Conservation (phyloP, 345 rosid genomes). For the Trapa bicornis region DNA sequence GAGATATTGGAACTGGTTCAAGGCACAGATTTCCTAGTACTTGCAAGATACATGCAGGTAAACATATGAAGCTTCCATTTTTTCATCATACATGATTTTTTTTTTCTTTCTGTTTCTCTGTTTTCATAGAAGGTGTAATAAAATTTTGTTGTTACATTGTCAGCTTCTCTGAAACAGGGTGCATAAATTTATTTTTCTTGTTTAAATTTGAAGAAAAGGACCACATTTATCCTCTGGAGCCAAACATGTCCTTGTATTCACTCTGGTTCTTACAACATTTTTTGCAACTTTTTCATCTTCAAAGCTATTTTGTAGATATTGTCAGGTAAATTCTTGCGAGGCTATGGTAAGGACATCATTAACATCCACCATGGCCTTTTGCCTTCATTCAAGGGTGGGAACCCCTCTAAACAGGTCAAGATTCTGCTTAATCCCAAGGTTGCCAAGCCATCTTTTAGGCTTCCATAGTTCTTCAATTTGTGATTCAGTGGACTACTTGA, state of each 20-base stretch:
- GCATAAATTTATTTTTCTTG: not conserved
- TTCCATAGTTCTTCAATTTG: conserved; percentile 2
- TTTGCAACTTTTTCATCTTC: not conserved
- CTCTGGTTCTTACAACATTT: not conserved
- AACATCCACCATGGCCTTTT: conserved; percentile 98
- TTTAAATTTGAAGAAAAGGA: not conserved
- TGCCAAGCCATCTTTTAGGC: conserved; percentile 7
- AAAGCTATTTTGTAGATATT: conserved; percentile 35
- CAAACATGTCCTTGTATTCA: not conserved
- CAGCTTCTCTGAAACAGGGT: not conserved
- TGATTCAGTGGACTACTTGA: conserved; percentile 24
- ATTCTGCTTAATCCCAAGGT: conserved; percentile 1
- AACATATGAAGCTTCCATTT: conserved; percentile 4
- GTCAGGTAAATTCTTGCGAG: conserved; percentile 54
- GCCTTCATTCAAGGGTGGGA: conserved; percentile 90
- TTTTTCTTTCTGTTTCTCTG: not conserved
- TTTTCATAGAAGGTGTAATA: not conserved
- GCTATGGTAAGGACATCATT: conserved; percentile 79
- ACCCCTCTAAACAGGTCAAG: conserved; percentile 69
- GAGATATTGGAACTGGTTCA: conserved; percentile 72
- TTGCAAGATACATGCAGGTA: conserved; percentile 99
- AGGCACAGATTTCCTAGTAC: conserved; percentile 80
- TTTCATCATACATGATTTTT: not conserved
- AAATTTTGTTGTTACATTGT: not conserved
- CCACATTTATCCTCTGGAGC: too few species aligned